A percentile compares a stretch with the other conserved stretches of the same genome.
These are phyloP conservation scores for Pseudotulostoma volvatum DNA, from an alignment of 495 filamentous ascomycete genomes.

Conservation along the genomic window DNA sequence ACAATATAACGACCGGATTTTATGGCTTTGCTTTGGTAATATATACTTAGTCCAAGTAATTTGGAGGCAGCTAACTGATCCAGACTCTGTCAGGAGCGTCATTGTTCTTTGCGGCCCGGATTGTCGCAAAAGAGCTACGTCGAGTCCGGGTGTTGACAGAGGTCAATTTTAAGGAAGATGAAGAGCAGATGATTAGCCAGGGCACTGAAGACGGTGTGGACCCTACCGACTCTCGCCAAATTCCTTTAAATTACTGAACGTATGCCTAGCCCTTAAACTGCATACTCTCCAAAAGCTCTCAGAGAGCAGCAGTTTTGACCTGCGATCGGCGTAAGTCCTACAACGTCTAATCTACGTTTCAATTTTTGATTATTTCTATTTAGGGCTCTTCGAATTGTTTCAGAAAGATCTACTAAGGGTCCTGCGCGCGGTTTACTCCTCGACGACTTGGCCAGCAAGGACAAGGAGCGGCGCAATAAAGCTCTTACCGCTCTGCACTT, in stretches of 20 bases:
- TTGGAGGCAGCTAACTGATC: too few relatives aligned
- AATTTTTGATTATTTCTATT: too few relatives aligned
- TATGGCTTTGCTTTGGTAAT: conserved; percentile 32
- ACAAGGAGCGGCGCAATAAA: conserved; percentile 18
- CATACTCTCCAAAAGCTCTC: conserved; percentile 33
- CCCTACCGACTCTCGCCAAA: neutral
- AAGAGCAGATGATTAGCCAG: conserved; percentile 29
- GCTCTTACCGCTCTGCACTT: conserved; percentile 30
- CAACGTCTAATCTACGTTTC: neutral
- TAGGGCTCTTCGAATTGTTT: conserved; percentile 30
- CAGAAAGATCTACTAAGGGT: conserved; percentile 29
- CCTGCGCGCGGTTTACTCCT: conserved; percentile 26
- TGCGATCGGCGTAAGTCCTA: conserved; percentile 32
- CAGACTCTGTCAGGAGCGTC: conserved; percentile 21
- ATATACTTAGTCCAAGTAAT: too few relatives aligned
- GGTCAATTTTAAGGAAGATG: conserved; percentile 30
- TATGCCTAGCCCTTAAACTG: conserved; percentile 28
- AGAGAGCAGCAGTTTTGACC: conserved; percentile 33
- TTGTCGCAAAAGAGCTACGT: conserved; percentile 28
- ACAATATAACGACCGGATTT: conserved; percentile 23
- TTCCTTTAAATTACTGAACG: neutral
- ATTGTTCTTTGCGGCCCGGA: conserved; percentile 30
- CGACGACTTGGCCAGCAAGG: conserved; percentile 22
- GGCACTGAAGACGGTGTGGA: conserved; percentile 32
- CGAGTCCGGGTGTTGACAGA: conserved; percentile 32